Conservation (phyloP, 1,139 yeast species). For the Yamadazyma triangularis region DNA sequence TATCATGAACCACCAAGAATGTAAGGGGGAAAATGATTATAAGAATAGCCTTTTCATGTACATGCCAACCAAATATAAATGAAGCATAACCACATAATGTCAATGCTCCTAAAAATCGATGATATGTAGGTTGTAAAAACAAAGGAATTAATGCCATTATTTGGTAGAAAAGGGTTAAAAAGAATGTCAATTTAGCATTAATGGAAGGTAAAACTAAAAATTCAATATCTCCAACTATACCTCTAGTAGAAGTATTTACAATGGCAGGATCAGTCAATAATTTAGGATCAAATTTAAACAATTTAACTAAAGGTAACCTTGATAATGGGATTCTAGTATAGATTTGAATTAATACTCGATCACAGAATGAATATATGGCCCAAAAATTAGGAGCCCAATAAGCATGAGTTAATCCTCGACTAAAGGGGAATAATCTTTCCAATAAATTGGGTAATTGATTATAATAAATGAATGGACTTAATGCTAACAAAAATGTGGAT, state of each 20-base stretch:
- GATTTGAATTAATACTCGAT: constrained; percentile 60
- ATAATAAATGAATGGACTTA: constrained; percentile 73
- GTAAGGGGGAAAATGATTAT: constrained; percentile 86
- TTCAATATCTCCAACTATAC: constrained; percentile 85
- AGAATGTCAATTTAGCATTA: constrained; percentile 71
- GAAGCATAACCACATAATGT: constrained; percentile 90
- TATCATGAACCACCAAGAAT: constrained; percentile 68
- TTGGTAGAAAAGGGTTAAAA: constrained; percentile 79
- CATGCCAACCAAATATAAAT: constrained; percentile 97
- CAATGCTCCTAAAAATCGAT: constrained; percentile 76
- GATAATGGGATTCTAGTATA: constrained; percentile 44
- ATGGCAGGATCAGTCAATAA: constrained; percentile 21
- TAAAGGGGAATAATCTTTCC: constrained; percentile 80
- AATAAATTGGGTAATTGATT: constrained; percentile 63
- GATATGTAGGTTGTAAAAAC: constrained; percentile 67
- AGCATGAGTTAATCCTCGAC: constrained; percentile 94
- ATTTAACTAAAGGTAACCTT: constrained; percentile 27
- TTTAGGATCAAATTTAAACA: constrained; percentile 31
- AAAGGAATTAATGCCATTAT: constrained; percentile 72
- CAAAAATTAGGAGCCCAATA: constrained; percentile 99
- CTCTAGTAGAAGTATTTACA: constrained; percentile 61
- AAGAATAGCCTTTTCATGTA: constrained; percentile 93
- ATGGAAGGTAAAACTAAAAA: constrained; percentile 79
- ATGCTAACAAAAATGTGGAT: constrained; percentile 60
- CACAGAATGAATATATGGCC: constrained; percentile 90